A percentile compares a stretch with the other conserved stretches of the same genome.
These are phyloP conservation scores for Chaetoscypha palmicola DNA, from an alignment of 2,329 filamentous ascomycete genomes.

Conservation along the genomic window DNA sequence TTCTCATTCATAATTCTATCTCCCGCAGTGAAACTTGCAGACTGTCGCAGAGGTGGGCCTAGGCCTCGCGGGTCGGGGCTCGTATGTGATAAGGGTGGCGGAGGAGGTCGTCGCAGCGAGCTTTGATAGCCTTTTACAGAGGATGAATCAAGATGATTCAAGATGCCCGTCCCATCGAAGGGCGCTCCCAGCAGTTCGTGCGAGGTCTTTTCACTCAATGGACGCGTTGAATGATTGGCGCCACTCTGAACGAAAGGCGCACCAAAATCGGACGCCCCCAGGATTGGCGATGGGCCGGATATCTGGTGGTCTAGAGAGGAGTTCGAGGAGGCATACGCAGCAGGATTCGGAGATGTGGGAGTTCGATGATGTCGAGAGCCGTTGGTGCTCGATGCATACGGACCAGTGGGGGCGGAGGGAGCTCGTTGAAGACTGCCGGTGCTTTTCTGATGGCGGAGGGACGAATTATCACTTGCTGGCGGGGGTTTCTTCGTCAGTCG, in stretches of 20 bases:
- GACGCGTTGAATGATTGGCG: constrained; percentile 33
- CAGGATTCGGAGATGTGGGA: constrained; percentile 39
- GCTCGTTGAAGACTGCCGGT: constrained; percentile 54
- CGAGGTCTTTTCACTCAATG: constrained; percentile 40
- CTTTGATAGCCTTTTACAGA: constrained; percentile 30
- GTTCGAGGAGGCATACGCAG: constrained; percentile 35
- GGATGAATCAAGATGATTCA: constrained; percentile 50
- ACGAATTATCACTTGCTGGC: constrained; percentile 43
- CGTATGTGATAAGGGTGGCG: constrained; percentile 43
- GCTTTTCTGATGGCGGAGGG: constrained; percentile 56
- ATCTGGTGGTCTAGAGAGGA: constrained; percentile 29
- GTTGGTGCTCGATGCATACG: constrained; percentile 10
- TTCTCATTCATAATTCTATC: constrained; percentile 43
- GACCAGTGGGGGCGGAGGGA: constrained; percentile 45
- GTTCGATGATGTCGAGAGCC: constrained; percentile 33
- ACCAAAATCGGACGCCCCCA: constrained; percentile 23
- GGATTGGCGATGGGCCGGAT: constrained; percentile 27
- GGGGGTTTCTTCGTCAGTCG: constrained; percentile 59
- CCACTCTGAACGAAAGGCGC: constrained; percentile 18
- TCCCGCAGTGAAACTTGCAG: constrained; percentile 54
- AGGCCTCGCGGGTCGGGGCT: constrained; percentile 47
- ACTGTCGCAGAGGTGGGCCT: constrained; percentile 55
- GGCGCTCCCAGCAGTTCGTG: constrained; percentile 59
- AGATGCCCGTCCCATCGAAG: constrained; percentile 56
- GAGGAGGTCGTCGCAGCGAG: constrained; percentile 35